These are phyloP conservation scores for Peniophora sp. DNA, from an alignment of 1,284 basidiomycete species.

Conservation along the genomic window DNA sequence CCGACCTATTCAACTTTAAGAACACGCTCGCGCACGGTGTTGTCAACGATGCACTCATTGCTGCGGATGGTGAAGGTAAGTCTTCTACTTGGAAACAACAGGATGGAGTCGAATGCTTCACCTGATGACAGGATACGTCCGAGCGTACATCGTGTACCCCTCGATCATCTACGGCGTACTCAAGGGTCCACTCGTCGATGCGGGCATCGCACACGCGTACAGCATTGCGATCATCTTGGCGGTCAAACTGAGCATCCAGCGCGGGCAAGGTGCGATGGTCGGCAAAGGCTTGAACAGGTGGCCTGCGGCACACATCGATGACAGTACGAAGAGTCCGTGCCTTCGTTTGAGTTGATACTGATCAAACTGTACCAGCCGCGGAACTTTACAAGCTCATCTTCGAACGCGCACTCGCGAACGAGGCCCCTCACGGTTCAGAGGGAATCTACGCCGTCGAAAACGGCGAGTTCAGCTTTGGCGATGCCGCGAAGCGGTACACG, in stretches of 20 bases:
- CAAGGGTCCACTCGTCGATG: conserved; percentile 33
- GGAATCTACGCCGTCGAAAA: conserved; percentile 16
- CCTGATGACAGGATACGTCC: conserved; percentile 27
- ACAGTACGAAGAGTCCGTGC: conserved; percentile 20
- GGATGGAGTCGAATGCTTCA: conserved; percentile 6
- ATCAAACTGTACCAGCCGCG: conserved; percentile 1
- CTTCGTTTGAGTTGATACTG: not conserved
- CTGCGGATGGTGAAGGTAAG: conserved; percentile 34
- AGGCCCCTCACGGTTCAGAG: conserved; percentile 12
- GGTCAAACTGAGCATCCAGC: conserved; percentile 24
- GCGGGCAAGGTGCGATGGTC: conserved; percentile 18
- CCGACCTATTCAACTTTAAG: conserved; percentile 36
- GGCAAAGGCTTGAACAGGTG: conserved; percentile 33
- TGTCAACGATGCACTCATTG: conserved; percentile 30
- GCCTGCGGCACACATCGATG: conserved; percentile 36
- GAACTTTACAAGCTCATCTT: conserved; percentile 12
- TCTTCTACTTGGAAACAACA: too few relatives aligned
- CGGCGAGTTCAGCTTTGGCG: conserved; percentile 24
- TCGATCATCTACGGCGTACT: conserved; percentile 41
- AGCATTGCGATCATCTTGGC: conserved; percentile 37
- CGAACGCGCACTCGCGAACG: conserved; percentile 7
- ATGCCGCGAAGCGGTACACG: conserved; percentile 27
- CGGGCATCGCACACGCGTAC: conserved; percentile 33
- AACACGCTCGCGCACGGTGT: conserved; percentile 27
- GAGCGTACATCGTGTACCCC: conserved; percentile 39